phyloP scores from a whole-genome alignment of 129 eudicot species.

The Artemisia tridentata region DNA sequence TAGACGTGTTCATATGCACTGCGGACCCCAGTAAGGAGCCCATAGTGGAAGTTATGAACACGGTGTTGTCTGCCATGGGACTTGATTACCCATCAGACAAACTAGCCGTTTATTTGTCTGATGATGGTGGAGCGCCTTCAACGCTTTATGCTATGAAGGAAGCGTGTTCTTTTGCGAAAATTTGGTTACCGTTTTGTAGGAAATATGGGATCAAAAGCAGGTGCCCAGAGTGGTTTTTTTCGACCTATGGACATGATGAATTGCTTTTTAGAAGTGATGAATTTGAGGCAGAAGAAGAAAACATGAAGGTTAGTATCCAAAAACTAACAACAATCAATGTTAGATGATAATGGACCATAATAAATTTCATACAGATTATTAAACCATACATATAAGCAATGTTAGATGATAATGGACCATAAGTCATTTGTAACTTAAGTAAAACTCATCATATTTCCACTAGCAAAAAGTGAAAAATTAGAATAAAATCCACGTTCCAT shows the following conservation, averaged over 20 bases:
- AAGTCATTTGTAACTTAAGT: too few species aligned
- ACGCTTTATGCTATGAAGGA: constrained; percentile 61
- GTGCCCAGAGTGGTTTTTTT: constrained; percentile 67
- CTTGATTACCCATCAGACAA: constrained; percentile 63
- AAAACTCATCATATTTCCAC: too few species aligned
- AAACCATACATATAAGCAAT: too few species aligned
- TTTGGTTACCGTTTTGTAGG: constrained; percentile 79
- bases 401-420: too few species aligned
- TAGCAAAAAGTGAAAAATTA: too few species aligned
- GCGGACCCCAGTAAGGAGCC: constrained; percentile 80
- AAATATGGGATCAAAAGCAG: constrained; percentile 49
- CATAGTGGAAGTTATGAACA: constrained; percentile 69
- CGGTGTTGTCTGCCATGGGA: constrained; percentile 82
- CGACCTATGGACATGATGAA: constrained; percentile 47
- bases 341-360: too few species aligned
- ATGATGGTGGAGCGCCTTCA: constrained; percentile 65
- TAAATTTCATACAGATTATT: too few species aligned
- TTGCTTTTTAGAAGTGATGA: constrained; percentile 39
- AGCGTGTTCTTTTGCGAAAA: constrained; percentile 52
- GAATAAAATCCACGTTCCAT: too few species aligned
- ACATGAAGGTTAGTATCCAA: constrained; percentile 40
- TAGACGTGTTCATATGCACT: constrained; percentile 75
- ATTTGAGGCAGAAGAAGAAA: constrained; percentile 42
- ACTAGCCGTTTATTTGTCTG: constrained; percentile 65
- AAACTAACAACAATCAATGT: too few species aligned